Evolutionary conservation across 1,284 basidiomycete species (phyloP).

Genomic region (Boletellus deceptivus): DNA sequence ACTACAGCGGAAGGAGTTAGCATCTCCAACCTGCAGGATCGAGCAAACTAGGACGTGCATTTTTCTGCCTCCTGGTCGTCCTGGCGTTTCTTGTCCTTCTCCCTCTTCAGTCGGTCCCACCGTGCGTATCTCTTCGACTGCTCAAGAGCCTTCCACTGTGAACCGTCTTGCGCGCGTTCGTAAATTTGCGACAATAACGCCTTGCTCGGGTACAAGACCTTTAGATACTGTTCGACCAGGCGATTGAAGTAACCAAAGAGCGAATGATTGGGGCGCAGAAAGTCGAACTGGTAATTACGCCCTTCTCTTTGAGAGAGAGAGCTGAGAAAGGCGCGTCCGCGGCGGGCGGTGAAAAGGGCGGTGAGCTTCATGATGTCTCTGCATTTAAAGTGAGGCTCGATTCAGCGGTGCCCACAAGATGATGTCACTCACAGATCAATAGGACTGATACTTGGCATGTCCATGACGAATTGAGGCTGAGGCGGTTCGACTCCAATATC

Average conservation of each 20-base stretch:
- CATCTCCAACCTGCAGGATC: conserved; percentile 3
- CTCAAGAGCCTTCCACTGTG: conserved; percentile 77
- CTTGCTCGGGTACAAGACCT: conserved; percentile 82
- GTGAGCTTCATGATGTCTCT: conserved; percentile 93
- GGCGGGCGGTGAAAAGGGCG: conserved; percentile 91
- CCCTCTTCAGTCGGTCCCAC: conserved; percentile 84
- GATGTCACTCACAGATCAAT: conserved; percentile 77
- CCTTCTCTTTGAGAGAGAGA: conserved; percentile 87
- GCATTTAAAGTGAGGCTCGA: conserved; percentile 19
- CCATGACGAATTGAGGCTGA: conserved; percentile 80
- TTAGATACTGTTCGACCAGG: conserved; percentile 94
- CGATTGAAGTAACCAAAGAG: conserved; percentile 97
- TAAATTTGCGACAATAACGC: conserved; percentile 72
- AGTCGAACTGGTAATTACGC: conserved; percentile 97
- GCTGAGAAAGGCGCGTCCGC: conserved; percentile 85
- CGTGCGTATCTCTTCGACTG: conserved; percentile 78
- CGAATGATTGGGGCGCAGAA: conserved; percentile 92
- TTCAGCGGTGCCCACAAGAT: not conserved
- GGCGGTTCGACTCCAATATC: conserved; percentile 81
- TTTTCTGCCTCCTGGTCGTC: conserved; percentile 89
- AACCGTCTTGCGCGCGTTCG: conserved; percentile 56
- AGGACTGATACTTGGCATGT: conserved; percentile 86
- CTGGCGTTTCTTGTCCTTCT: conserved; percentile 82
- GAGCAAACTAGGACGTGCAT: conserved; percentile 46
- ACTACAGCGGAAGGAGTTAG: conserved; percentile 41